phyloP scores from a whole-genome alignment of 192 early-diverging fungal species.

The Blastocladiella britannica region DNA sequence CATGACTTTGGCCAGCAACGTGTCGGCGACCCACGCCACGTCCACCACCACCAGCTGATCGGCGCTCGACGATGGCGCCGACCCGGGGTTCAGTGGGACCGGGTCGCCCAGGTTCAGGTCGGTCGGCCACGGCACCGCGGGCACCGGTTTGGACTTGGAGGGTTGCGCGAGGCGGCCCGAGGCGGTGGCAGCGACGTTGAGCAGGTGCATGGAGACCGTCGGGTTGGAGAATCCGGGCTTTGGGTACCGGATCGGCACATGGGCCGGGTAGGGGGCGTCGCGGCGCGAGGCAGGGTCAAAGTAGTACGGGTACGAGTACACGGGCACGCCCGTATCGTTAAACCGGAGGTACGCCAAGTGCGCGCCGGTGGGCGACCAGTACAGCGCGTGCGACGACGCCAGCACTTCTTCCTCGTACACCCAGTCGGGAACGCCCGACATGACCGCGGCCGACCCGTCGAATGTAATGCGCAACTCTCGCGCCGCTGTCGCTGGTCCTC shows the following conservation, averaged over 20 bases:
- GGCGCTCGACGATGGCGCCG: no score
- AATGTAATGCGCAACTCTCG: slow-evolving; percentile 55
- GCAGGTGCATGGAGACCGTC: slow-evolving; percentile 48
- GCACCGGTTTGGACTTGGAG: slow-evolving; percentile 8
- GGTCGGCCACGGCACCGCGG: slow-evolving; percentile 5
- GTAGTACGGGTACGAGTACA: slow-evolving; percentile 53
- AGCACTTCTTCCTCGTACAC: slow-evolving; percentile 95
- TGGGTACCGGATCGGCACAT: slow-evolving; percentile 65
- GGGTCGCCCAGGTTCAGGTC: slow-evolving; percentile 5
- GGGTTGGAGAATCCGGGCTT: slow-evolving; percentile 69
- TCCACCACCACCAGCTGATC: slow-evolving; percentile 64
- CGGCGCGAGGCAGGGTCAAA: slow-evolving; percentile 28
- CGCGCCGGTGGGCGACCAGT: slow-evolving; percentile 71
- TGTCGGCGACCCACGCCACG: slow-evolving; percentile 55
- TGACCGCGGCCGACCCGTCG: slow-evolving; percentile 58
- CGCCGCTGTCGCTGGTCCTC: no score
- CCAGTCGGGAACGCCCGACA: slow-evolving; percentile 96
- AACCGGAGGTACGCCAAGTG: slow-evolving; percentile 66
- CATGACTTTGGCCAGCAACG: slow-evolving; percentile 52
- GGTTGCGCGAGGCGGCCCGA: slow-evolving; percentile 11
- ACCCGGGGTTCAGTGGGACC: slow-evolving; percentile 23
- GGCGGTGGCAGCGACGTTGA: slow-evolving; percentile 24
- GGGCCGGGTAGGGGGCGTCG: slow-evolving; percentile 39
- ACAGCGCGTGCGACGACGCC: slow-evolving; percentile 36
- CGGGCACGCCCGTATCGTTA: slow-evolving; percentile 62